A percentile compares a stretch with the other conserved stretches of the same genome.
Evolutionary conservation across 2,329 filamentous ascomycete species (phyloP).

Genomic region (Fusarium sp.): DNA sequence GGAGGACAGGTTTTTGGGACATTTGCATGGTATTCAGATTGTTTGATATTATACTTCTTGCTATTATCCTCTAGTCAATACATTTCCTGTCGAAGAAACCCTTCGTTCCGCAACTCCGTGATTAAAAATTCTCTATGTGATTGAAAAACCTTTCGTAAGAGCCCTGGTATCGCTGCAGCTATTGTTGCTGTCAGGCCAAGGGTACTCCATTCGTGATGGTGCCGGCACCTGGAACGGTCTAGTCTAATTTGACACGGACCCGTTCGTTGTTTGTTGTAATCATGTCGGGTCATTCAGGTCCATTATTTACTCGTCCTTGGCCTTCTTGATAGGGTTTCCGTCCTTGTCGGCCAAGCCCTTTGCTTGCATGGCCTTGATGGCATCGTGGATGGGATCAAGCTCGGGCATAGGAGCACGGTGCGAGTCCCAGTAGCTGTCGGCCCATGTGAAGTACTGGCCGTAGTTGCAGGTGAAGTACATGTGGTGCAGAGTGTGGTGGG

Average conservation of each 20-base stretch:
- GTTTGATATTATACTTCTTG: slow-evolving; percentile 47
- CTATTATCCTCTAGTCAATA: slow-evolving; percentile 51
- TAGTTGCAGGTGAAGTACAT: slow-evolving; percentile 66
- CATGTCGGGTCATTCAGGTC: slow-evolving; percentile 7
- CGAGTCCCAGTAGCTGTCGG: slow-evolving; percentile 60
- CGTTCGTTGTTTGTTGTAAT: slow-evolving; percentile 1
- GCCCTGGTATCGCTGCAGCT: slow-evolving; percentile 23
- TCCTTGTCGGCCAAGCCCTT: slow-evolving; percentile 61
- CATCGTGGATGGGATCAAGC: slow-evolving; percentile 60
- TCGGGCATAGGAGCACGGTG: slow-evolving; percentile 59
- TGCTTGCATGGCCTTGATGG: slow-evolving; percentile 59
- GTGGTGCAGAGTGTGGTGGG: slow-evolving; percentile 63
- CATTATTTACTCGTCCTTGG: slow-evolving; percentile 47
- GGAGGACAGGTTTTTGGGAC: slow-evolving; percentile 51
- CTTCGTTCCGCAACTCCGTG: slow-evolving; percentile 30
- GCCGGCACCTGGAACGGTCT: slow-evolving; percentile 39
- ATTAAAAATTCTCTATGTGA: slow-evolving; percentile 42
- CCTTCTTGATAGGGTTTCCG: slow-evolving; percentile 55
- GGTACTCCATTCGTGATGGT: slow-evolving; percentile 29
- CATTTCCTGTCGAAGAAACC: slow-evolving; percentile 47
- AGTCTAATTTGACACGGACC: slow-evolving; percentile 9
- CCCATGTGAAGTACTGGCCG: slow-evolving; percentile 64
- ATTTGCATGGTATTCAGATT: slow-evolving; percentile 47
- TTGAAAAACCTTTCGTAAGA: slow-evolving; percentile 38
- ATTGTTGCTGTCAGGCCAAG: slow-evolving; percentile 17